phyloP scores from a whole-genome alignment of 129 eudicot genomes.

The Oenanthe sinensis region DNA sequence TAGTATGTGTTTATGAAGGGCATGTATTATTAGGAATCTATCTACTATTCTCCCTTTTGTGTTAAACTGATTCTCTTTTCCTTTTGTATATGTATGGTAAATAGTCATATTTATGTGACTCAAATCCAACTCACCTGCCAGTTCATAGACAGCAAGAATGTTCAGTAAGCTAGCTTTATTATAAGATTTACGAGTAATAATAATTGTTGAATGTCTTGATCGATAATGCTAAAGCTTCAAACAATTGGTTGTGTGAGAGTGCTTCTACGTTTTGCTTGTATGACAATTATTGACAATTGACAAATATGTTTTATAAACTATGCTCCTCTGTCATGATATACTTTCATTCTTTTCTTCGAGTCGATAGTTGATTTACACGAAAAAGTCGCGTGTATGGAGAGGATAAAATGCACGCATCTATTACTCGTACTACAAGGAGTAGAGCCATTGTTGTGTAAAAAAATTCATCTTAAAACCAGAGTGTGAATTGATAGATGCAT shows the following conservation, averaged over 20 bases:
- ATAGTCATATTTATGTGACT: not conserved
- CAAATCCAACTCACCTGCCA: not conserved
- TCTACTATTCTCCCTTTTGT: no score
- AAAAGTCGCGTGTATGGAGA: not conserved
- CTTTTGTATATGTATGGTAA: no score
- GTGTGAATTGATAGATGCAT: no score
- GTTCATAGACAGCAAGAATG: not conserved
- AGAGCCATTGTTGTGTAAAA: not conserved
- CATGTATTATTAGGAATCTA: no score
- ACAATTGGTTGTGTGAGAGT: not conserved
- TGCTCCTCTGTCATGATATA: constrained; percentile 2
- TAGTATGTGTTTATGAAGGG: no score
- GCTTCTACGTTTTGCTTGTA: not conserved
- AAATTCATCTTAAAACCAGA: no score
- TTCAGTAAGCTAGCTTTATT: not conserved
- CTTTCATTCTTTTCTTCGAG: not conserved
- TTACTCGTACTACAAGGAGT: not conserved
- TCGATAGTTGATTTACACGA: not conserved
- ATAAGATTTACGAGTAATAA: not conserved
- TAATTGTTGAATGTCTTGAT: not conserved
- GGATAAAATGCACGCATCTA: not conserved
- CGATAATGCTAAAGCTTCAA: not conserved
- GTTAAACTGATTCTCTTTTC: no score
- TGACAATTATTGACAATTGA: not conserved
- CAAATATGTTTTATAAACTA: not conserved